Percentiles rank a stretch among this genome's conserved stretches.
Evolutionary conservation across 331 rosid species (phyloP).

Genomic region (Erythrophleum ivorense): DNA sequence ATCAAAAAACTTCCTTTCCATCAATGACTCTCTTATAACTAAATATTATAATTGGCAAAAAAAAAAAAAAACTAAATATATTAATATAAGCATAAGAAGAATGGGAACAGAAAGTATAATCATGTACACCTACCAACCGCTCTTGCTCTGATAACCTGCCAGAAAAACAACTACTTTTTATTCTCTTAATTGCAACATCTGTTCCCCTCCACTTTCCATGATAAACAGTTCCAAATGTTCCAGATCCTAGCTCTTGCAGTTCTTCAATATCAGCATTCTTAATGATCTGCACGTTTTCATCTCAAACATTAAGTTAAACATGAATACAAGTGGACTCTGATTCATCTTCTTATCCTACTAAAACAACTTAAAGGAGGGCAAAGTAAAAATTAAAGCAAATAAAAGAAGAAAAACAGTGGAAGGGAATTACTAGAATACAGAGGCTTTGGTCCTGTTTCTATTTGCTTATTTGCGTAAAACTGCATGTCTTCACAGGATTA

Average conservation of each 20-base stretch:
- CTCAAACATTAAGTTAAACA: slow-evolving; percentile 40
- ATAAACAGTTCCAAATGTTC: slow-evolving; percentile 96
- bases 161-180: slow-evolving; percentile 89
- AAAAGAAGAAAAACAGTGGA: not conserved
- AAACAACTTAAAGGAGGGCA: slow-evolving; percentile 24
- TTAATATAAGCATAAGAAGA: slow-evolving; percentile 12
- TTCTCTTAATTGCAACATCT: slow-evolving; percentile 94
- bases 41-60: too few species aligned
- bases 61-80: not conserved
- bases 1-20: slow-evolving; percentile 12
- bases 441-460: not conserved
- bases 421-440: slow-evolving; percentile 13
- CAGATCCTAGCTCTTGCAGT: slow-evolving; percentile 87
- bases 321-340: slow-evolving; percentile 11
- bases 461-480: not conserved
- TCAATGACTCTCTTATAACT: not conserved
- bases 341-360: slow-evolving; percentile 25
- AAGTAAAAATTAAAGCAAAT: not conserved
- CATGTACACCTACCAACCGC: slow-evolving; percentile 68
- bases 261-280: slow-evolving; percentile 85
- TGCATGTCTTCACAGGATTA: not conserved
- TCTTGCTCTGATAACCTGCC: slow-evolving; percentile 91
- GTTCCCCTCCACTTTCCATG: slow-evolving; percentile 99
- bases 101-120: slow-evolving; percentile 30
- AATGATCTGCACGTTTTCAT: slow-evolving; percentile 70